Conservation (phyloP, 2,329 filamentous ascomycete species). For the Fusarium subglutinans region DNA sequence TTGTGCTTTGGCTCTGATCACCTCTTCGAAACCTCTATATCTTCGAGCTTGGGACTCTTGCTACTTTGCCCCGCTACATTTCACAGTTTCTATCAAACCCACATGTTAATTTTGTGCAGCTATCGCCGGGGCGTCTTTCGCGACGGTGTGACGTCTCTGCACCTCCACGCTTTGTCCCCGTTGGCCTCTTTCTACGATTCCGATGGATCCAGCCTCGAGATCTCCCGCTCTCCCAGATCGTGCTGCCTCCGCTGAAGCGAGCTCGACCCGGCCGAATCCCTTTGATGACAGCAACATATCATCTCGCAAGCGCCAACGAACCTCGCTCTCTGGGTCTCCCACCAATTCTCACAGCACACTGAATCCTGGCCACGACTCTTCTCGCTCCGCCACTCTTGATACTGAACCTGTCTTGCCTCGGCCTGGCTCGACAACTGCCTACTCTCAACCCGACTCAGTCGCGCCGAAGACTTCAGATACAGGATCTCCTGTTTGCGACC, state of each 20-base stretch:
- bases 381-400: conserved; percentile 46
- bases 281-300: conserved; percentile 67
- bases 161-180: conserved; percentile 55
- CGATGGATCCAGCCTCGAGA: conserved; percentile 64
- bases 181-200: conserved; percentile 50
- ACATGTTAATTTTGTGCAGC: conserved; percentile 67
- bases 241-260: conserved; percentile 69
- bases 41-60: conserved; percentile 27
- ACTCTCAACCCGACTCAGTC: conserved; percentile 54
- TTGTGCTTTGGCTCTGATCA: conserved; percentile 22
- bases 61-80: conserved; percentile 32
- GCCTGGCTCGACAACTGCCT: conserved; percentile 34
- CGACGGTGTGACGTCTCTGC: conserved; percentile 61
- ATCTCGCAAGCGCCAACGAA: conserved; percentile 70
- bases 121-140: conserved; percentile 63
- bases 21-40: conserved; percentile 10
- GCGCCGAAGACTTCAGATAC: conserved; percentile 56
- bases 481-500: conserved; percentile 45
- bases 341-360: conserved; percentile 61
- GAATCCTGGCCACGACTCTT: conserved; percentile 46
- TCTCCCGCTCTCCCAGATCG: conserved; percentile 64
- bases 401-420: conserved; percentile 42
- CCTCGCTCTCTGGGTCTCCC: conserved; percentile 64
- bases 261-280: conserved; percentile 70
- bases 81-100: conserved; percentile 47